These are phyloP conservation scores for Melampsora larici-populina DNA, from an alignment of 1,284 basidiomycete genomes.

Conservation along the genomic window DNA sequence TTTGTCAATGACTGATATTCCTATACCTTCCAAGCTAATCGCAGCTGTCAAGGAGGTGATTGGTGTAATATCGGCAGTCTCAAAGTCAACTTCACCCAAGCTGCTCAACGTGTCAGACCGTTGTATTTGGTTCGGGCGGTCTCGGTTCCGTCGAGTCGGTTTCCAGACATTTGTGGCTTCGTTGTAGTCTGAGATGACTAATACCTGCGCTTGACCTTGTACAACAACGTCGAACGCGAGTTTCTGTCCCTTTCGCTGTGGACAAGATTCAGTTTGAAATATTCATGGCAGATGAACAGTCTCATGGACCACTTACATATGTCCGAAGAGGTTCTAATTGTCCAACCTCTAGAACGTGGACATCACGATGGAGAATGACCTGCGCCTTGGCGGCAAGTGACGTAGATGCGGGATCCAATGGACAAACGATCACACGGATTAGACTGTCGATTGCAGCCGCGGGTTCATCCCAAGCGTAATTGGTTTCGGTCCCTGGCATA, in stretches of 20 bases:
- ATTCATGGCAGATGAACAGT: neutral
- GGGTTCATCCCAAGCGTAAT: slow-evolving; percentile 43
- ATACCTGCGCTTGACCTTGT: slow-evolving; percentile 77
- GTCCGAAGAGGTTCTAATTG: slow-evolving; percentile 87
- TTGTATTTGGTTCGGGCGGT: slow-evolving; percentile 57
- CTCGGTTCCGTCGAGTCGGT: slow-evolving; percentile 60
- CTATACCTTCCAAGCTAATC: slow-evolving; percentile 83
- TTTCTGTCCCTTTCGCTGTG: slow-evolving; percentile 56
- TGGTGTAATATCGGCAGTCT: slow-evolving; percentile 73
- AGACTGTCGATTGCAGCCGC: slow-evolving; percentile 40
- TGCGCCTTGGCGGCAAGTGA: slow-evolving; percentile 2
- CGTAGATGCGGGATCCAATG: neutral
- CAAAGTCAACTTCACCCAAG: slow-evolving; percentile 70
- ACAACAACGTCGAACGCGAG: slow-evolving; percentile 90
- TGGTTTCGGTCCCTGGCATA: slow-evolving; percentile 26
- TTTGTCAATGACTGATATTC: slow-evolving; percentile 86
- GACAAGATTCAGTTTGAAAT: neutral
- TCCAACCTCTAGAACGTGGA: slow-evolving; percentile 97
- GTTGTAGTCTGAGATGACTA: slow-evolving; percentile 83
- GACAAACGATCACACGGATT: slow-evolving; percentile 21
- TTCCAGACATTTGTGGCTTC: slow-evolving; percentile 86
- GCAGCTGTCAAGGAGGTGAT: slow-evolving; percentile 67
- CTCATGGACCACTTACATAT: slow-evolving; percentile 45
- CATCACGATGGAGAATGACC: slow-evolving; percentile 59
- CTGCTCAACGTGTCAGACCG: slow-evolving; percentile 70